Evolutionary conservation across 768 basidiomycete genomes (phyloP), one percentile per base, ranked within the genome.

Genomic region (Scleroderma bovista): DNA sequence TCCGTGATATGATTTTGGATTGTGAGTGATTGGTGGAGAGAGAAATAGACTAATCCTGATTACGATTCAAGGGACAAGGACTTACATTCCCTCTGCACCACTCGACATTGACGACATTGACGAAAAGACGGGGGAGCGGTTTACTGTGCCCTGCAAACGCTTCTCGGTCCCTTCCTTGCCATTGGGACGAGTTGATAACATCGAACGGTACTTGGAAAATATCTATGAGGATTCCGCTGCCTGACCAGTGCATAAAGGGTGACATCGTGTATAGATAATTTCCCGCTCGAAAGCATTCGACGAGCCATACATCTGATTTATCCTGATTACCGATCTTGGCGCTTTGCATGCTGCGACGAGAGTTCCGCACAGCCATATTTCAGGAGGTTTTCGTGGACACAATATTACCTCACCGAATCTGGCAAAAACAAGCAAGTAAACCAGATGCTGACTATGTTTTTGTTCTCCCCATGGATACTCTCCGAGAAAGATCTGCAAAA

Each of bases 281-380:
- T 78, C 42, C 79, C 80, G 4, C 60, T 84, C 20, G 71, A 73
- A 57, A 82, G 77, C 9, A 69, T 71, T 13, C 75, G 78, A 57
- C 67, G 70, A 24, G 51, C 72, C 22, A 53, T 75, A 48, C 68
- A 67, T 42, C 51, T 71, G 22, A 46, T 65, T 20, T 67, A 63
- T 39, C 60, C 60, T 9, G 57, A 63, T 34, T 59, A 64, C 2
- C 47, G 37, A 11, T 47, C 60, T 6, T 75, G 68, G 65, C 60
- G 55, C 8, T 61, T 74, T 16, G 36, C 60, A 24, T 51, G 56
- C 5, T 60, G 53, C 15, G 57, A 56, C 6, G 61, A 62, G 10
- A 57, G 57, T 2, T 41, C 54, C 13, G 60, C 59, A 19, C 32
- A 53, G 2, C 22, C 48, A 2, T 40, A 52, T 36, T 52, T 71